phyloP scores from a whole-genome alignment of 129 eudicot genomes.

The Saposhnikovia divaricata region DNA sequence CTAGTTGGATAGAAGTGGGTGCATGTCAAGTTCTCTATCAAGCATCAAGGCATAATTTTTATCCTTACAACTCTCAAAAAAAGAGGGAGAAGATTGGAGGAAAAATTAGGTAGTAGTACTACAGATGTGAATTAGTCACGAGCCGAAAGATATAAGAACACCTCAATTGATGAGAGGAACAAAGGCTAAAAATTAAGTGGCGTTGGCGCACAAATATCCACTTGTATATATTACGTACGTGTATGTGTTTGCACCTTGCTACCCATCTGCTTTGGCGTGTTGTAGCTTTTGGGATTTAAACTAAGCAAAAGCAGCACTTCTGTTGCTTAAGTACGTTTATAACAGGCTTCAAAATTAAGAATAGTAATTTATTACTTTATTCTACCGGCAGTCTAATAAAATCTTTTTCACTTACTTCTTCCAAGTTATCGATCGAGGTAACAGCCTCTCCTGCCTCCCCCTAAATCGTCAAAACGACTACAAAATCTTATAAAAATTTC shows the following conservation, averaged over 20 bases:
- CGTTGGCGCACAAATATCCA: not conserved
- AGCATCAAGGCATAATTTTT: not conserved
- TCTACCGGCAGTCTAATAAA: no score
- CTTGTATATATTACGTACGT: not conserved
- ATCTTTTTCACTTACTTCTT: no score
- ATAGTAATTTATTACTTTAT: no score
- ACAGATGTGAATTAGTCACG: not conserved
- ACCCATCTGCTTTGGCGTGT: not conserved
- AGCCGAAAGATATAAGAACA: not conserved
- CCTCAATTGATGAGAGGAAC: not conserved
- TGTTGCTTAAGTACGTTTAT: no score
- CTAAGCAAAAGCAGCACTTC: not conserved
- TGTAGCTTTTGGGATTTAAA: not conserved
- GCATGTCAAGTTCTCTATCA: not conserved
- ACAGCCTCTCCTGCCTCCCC: no score
- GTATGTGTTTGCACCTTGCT: not conserved
- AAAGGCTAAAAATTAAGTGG: not conserved
- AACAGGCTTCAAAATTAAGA: no score
- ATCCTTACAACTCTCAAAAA: not conserved
- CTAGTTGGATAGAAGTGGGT: not conserved
- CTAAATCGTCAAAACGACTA: no score
- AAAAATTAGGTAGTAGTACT: no score
- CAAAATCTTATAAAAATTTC: no score
- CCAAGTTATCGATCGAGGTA: no score
- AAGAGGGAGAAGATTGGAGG: not conserved